Base-by-base conservation (phyloP, 2,329 filamentous ascomycete genomes). In the Neonectria hederae region DNA sequence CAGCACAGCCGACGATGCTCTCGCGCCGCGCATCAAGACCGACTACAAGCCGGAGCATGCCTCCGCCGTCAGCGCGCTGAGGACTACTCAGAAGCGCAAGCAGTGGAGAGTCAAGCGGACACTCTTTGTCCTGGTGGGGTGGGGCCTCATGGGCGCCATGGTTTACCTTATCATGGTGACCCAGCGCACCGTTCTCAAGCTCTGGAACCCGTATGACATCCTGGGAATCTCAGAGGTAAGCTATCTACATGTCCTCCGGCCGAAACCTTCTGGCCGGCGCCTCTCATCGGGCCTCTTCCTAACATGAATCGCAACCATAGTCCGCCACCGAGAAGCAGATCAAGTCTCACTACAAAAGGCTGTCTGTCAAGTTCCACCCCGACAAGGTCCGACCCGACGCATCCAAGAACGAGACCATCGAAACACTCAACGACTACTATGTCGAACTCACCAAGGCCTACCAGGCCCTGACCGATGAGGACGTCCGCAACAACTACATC, bases 161-260 rank as follows among this genome's bases (percentile, higher is more conserved):
- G 83, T 92, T 28, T 99, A 98, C 79, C 86, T 99, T 65, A 97
- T 98, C 76, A 78, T 90, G 65, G 90, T 92, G 54, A 96, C 94
- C 60, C 88, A 92, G 72, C 87, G 87, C 62, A 88, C 89, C 1
- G 80, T 85, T 30, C 86, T 89, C 52, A 93, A 96, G 81, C 86
- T 97, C 62, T 99, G 95, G 92, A 97, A 99, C 80, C 96, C 96
- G 1, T 99, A 98, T 81, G 92, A 97, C 71, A 97, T 99, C 72
- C 83, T 99, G 62, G 93, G 92, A 49, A 87, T 99, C 61, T 89
- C 92, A 71, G 92, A 94, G 80, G 91, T 93, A 83, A 73, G 86
- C 54, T n/a, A n/a, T n/a, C n/a, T n/a, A n/a, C n/a, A n/a, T n/a
- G 49, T n/a, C 53, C 51, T 49, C 43, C 54, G 14, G 43, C 30